A percentile compares a stretch with the other conserved stretches of the same genome.
Evolutionary conservation across 1,284 basidiomycete species (phyloP).

Genomic region (Coniferiporia sulphurascens): DNA sequence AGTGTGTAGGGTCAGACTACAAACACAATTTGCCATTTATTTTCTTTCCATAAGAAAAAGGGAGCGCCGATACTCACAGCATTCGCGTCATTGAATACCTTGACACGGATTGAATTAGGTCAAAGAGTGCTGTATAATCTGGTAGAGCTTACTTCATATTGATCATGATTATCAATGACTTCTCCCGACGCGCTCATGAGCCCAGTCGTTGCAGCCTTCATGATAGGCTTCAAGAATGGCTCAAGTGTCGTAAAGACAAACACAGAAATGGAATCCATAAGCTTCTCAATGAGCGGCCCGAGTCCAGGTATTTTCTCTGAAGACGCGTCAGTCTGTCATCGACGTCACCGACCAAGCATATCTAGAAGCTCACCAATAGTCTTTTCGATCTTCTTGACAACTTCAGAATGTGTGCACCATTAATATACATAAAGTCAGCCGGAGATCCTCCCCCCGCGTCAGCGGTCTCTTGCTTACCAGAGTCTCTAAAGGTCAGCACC

Average conservation of each 20-base stretch:
- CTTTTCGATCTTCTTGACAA: conserved; percentile 81
- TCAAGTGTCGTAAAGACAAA: conserved; percentile 81
- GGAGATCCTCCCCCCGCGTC: neutral
- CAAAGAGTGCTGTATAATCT: neutral
- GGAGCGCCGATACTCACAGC: conserved; percentile 44
- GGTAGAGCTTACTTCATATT: conserved; percentile 52
- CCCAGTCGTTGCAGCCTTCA: conserved; percentile 60
- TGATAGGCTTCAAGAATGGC: conserved; percentile 73
- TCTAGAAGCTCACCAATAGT: conserved; percentile 62
- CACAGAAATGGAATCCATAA: conserved; percentile 74
- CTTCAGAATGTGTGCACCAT: conserved; percentile 26
- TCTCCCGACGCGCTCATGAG: conserved; percentile 63
- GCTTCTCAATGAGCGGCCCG: conserved; percentile 72
- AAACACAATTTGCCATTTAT: conserved; percentile 2
- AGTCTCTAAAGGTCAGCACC: conserved; percentile 82
- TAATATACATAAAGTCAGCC: conserved; percentile 18
- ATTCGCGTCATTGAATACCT: conserved; percentile 73
- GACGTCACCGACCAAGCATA: neutral
- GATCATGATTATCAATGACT: conserved; percentile 76
- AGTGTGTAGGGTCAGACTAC: conserved; percentile 82
- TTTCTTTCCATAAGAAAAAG: neutral
- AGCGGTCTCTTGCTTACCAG: conserved; percentile 33
- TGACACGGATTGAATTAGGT: neutral
- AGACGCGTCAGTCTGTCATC: neutral
- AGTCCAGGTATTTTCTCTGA: conserved; percentile 69